Evolutionary conservation across 2,329 filamentous ascomycete genomes (phyloP), one percentile per base, ranked within the genome.

Genomic region (Pseudogymnoascus sp.): DNA sequence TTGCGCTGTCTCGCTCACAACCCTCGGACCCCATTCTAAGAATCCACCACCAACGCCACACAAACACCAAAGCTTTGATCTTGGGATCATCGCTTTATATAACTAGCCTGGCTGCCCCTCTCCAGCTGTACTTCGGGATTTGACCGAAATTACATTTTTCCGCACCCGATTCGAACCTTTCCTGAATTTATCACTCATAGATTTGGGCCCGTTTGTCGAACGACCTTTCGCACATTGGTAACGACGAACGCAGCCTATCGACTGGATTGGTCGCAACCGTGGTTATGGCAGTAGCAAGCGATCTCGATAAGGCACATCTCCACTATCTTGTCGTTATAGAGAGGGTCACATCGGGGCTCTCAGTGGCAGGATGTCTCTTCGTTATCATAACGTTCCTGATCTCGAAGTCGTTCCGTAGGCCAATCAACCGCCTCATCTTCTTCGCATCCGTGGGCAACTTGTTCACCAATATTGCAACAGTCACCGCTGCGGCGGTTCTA

Each of bases 351-450:
- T 93, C 90, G 0, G 80, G 86, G 6, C 75, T 93, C 45, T 93
- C 90, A 0, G 73, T 95, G 0, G 60, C 88, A 1, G 90, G 89
- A 63, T 89, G 87, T 45, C 68, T 87, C 33, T 85, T 93, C 72
- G 88, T 92, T 70, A 85, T 93, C 61, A 68, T 79, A 62, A 92
- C 89, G 2, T 95, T 93, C 71, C 75, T 82, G 38, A 73, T 74
- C 18, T 90, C 86, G 25, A 81, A 80, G 14, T 81, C 81, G 4
- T 95, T 95, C 72, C 88, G 89, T 70, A 93, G 92, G 71, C 89
- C 90, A n/a, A 92, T 95, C 76, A 95, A 95, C 71, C 82, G 91
- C 16, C 80, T 96, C 0, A 87, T 93, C 8, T 93, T 96, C 73
- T 95, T 89, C 72, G 90, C 91, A 5, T 89, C 88, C 0, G 88